Evolutionary conservation across 2,329 filamentous ascomycete genomes (phyloP), one percentile per base, ranked within the genome.

Genomic region (Apiospora rasikravindrae): DNA sequence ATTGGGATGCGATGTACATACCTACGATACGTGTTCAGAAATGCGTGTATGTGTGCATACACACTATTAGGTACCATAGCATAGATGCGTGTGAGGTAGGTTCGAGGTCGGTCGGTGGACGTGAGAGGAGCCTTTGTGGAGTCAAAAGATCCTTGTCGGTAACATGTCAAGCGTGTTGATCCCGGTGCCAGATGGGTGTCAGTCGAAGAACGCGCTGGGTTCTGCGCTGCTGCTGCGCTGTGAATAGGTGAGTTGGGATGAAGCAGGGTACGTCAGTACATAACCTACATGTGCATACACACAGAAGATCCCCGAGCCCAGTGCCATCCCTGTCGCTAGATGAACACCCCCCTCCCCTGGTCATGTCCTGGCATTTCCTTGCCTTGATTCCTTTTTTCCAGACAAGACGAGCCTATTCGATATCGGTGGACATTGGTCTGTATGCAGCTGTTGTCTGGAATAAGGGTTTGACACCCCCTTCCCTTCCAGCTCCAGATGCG

Each of bases 161-260:
- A 73, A 74, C 77, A 76, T 76, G 75, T 74, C 75, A 73, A 51
- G 69, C 47, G 68, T 75, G 74, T 47, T 73, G 76, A 78, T 78
- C 77, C 77, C 78, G 77, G 75, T 72, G 71, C 69, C 73, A 78
- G 73, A 76, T 74, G 67, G 71, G 74, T 71, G 76, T 77, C 74
- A 76, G 53, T 61, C 51, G 16, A 57, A 57, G 51, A 29, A 57
- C 16, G 51, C 51, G 51, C 51, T 57, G 51, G 51, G 51, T 42
- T 42, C 40, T 42, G 40, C 40, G 40, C 33, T 37, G 33, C 44
- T 47, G 19, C 44, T 47, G 44, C 44, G 44, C 45, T n/a, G 45
- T 22, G 22, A 49, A 10, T 49, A 29, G 47, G 74, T 70, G 49
- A 72, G 74, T 76, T 77, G 75, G 73, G 75, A 73, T 70, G 74